Percentiles rank a stretch among this genome's conserved stretches.
Evolutionary conservation across 495 filamentous ascomycete genomes (phyloP).

Genomic region (Lentithecium fluviatile): DNA sequence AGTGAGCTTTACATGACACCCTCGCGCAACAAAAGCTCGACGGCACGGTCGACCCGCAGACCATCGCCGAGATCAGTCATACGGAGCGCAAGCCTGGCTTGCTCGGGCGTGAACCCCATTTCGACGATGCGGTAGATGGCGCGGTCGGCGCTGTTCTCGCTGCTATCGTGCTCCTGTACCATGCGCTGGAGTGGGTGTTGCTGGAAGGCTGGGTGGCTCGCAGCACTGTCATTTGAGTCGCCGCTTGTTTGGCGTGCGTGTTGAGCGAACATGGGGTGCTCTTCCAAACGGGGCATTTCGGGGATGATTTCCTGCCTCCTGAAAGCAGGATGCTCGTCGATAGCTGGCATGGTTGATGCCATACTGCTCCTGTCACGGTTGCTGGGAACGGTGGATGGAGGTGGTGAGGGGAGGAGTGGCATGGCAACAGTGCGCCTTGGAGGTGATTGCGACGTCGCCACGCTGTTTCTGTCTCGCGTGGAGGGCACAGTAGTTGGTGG

Average conservation of each 20-base stretch:
- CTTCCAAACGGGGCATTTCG: conserved; percentile 9
- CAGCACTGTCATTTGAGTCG: too few relatives aligned
- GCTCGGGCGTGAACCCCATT: conserved; percentile 46
- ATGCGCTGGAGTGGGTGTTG: conserved; percentile 30
- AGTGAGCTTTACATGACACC: not conserved
- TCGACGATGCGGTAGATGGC: conserved; percentile 45
- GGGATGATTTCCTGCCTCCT: conserved; percentile 1
- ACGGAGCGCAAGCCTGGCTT: conserved; percentile 42
- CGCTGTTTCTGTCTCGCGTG: conserved; percentile 12
- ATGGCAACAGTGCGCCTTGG: conserved; percentile 18
- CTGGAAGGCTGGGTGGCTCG: conserved; percentile 23
- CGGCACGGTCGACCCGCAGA: conserved; percentile 45
- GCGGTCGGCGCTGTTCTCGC: conserved; percentile 40
- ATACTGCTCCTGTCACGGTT: conserved; percentile 13
- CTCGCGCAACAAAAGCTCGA: conserved; percentile 43
- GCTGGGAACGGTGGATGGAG: conserved; percentile 21
- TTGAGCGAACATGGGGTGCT: conserved; percentile 13
- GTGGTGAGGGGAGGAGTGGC: conserved; percentile 26
- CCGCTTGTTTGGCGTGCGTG: not conserved
- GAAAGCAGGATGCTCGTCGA: conserved; percentile 27
- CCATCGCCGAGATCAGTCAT: conserved; percentile 46
- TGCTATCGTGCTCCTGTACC: conserved; percentile 15
- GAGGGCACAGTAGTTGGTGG: conserved; percentile 21
- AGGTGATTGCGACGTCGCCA: not conserved
- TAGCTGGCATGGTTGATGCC: conserved; percentile 27